Evolutionary conservation across 768 basidiomycete genomes (phyloP).

Genomic region (Lentinula sp.): DNA sequence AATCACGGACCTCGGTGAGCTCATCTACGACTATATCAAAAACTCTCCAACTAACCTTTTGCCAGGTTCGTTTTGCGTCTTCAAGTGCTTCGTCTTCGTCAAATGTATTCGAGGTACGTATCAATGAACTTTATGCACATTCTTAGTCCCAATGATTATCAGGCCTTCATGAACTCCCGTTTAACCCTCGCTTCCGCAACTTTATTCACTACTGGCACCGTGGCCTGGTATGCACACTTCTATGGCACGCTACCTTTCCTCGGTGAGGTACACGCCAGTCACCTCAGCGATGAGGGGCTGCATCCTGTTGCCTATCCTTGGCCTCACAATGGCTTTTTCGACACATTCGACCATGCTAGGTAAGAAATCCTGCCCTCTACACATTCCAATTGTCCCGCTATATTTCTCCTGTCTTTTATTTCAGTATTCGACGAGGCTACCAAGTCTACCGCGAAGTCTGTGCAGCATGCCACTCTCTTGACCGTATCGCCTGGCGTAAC

Average conservation of each 20-base stretch:
- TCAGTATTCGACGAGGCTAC: slow-evolving; percentile 90
- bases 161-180: slow-evolving; percentile 69
- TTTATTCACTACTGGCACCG: slow-evolving; percentile 75
- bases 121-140: not conserved
- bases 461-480: slow-evolving; percentile 96
- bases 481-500: slow-evolving; percentile 99
- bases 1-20: slow-evolving; percentile 34
- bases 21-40: not conserved
- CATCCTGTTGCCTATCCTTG: slow-evolving; percentile 86
- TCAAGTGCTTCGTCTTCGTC: slow-evolving; percentile 48
- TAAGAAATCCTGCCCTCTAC: slow-evolving; percentile 31
- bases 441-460: slow-evolving; percentile 99
- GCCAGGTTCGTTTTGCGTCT: slow-evolving; percentile 69
- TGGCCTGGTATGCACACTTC: slow-evolving; percentile 95
- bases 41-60: slow-evolving; percentile 15
- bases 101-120: slow-evolving; percentile 59
- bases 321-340: slow-evolving; percentile 82
- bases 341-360: slow-evolving; percentile 97
- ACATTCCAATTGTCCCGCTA: slow-evolving; percentile 7
- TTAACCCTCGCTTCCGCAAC: slow-evolving; percentile 72
- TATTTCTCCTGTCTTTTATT: slow-evolving; percentile 6
- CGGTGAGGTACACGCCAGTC: slow-evolving; percentile 88
- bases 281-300: slow-evolving; percentile 89
- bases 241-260: slow-evolving; percentile 89
- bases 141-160: slow-evolving; percentile 2